Base-by-base conservation (phyloP, 2,329 filamentous ascomycete species). In the Pseudopyrenochaeta lycopersici region DNA sequence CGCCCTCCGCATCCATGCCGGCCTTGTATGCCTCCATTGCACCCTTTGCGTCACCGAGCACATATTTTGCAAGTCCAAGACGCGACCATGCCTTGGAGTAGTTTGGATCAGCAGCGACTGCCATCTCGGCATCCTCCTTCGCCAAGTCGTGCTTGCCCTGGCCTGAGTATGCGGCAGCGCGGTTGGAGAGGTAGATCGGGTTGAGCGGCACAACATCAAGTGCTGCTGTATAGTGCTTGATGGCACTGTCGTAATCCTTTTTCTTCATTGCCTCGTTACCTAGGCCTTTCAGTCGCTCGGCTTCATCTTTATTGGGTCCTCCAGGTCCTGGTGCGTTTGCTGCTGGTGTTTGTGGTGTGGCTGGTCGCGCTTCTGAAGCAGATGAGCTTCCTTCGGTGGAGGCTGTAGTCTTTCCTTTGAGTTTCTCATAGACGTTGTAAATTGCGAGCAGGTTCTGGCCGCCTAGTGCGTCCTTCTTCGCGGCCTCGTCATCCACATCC, bases 81-180 rank as follows among this genome's bases (percentile, higher is more conserved):
- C 95, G 87, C 66, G 90, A 95, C 95, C 95, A 99, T 14, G 92
- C 95, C 81, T 99, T 98, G 63, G 93, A 96, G 83, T 98, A 99
- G 75, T 87, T 88, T 11, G 95, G 92, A 76, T 99, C 95, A 49
- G 92, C 85, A 52, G 87, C 85, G 50, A 95, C 91, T 49, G 95
- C 95, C 62, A 95, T 86, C 80, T 98, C 94, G 41, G 95, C 95
- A 76, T 99, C 95, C 57, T 88, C 83, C 67, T 87, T 88, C 11
- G 95, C 95, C 58, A 90, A 88, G 58, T 89, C 87, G 80, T 98
- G 93, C 78, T 97, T 88, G 66, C 88, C 86, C 58, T 87, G 87
- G 18, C 92, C 94, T 23, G 89, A 92, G 83, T 96, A 91, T 5
- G 95, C 95, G 41, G 95, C 95, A 10, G 95, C 95, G 64, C 95